Percentiles rank a stretch among this genome's conserved stretches.
Evolutionary conservation across 1,284 basidiomycete genomes (phyloP).

Genomic region (Ceratobasidium sp.): DNA sequence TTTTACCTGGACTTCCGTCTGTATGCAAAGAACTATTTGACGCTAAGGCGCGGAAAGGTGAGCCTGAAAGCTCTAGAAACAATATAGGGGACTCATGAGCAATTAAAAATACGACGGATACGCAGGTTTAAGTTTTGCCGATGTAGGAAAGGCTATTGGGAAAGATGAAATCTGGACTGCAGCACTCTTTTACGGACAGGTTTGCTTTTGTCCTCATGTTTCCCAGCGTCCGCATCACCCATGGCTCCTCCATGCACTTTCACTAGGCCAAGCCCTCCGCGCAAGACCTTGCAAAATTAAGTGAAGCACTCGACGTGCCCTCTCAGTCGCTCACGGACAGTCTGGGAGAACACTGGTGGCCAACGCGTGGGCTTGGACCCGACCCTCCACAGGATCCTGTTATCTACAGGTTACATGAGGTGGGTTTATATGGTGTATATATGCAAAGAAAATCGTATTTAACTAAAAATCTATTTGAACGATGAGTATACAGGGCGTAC

Average conservation of each 20-base stretch:
- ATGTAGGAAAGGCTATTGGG: conserved; percentile 74
- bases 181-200: conserved; percentile 86
- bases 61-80: too few species aligned
- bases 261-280: conserved; percentile 72
- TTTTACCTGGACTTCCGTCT: conserved; percentile 24
- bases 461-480: background rate
- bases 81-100: too few species aligned
- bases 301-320: conserved; percentile 62
- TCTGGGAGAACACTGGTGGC: conserved; percentile 75
- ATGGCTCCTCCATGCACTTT: background rate
- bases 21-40: conserved; percentile 38
- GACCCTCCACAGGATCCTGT: conserved; percentile 82
- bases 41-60: conserved; percentile 34
- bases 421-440: conserved; percentile 50
- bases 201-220: conserved; percentile 50
- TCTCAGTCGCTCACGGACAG: conserved; percentile 56
- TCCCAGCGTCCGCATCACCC: background rate
- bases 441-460: background rate
- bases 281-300: conserved; percentile 68
- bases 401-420: conserved; percentile 87
- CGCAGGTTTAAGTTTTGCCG: conserved; percentile 68
- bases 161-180: conserved; percentile 91
- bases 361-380: conserved; percentile 73
- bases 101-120: background rate
- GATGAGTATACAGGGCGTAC: conserved; percentile 62